phyloP scores from a whole-genome alignment of 352 stramenopile genomes.

The Pythium graminicola region DNA sequence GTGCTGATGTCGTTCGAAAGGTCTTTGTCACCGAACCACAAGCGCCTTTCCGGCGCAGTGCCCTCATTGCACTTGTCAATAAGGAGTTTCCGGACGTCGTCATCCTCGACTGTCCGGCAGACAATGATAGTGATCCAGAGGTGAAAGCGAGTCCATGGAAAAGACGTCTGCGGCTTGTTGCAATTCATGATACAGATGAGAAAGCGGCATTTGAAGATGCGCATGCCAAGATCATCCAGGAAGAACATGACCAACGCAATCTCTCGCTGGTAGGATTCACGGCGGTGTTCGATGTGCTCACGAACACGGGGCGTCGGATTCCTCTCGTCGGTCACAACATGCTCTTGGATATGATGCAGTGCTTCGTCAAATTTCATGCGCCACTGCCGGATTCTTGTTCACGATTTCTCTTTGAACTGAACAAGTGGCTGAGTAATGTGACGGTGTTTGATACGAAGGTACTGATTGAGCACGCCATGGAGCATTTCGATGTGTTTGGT shows the following conservation, averaged over 20 bases:
- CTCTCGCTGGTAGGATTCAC: constrained; percentile 61
- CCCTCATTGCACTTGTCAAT: constrained; percentile 43
- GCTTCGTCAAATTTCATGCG: constrained; percentile 69
- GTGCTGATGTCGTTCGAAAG: constrained; percentile 22
- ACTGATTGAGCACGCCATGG: constrained; percentile 56
- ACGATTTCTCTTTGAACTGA: constrained; percentile 49
- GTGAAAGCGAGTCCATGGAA: constrained; percentile 48
- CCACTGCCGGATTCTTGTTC: constrained; percentile 48
- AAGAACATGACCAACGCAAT: constrained; percentile 42
- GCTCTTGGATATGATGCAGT: constrained; percentile 76
- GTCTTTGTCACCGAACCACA: constrained; percentile 53
- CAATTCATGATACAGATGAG: constrained; percentile 10
- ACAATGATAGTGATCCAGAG: constrained; percentile 35
- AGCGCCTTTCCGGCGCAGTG: constrained; percentile 54
- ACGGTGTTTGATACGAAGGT: constrained; percentile 73
- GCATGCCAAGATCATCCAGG: constrained; percentile 10
- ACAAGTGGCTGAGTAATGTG: constrained; percentile 36
- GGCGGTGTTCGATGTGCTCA: constrained; percentile 41
- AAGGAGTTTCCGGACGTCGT: constrained; percentile 35
- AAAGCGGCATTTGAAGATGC: constrained; percentile 1
- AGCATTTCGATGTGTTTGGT: constrained; percentile 50
- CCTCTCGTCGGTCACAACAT: constrained; percentile 74
- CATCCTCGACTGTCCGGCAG: constrained; percentile 55
- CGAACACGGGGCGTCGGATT: constrained; percentile 32
- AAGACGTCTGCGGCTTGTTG: constrained; percentile 50